phyloP scores from a whole-genome alignment of 345 rosid species.

The Capsella bursapastoris region DNA sequence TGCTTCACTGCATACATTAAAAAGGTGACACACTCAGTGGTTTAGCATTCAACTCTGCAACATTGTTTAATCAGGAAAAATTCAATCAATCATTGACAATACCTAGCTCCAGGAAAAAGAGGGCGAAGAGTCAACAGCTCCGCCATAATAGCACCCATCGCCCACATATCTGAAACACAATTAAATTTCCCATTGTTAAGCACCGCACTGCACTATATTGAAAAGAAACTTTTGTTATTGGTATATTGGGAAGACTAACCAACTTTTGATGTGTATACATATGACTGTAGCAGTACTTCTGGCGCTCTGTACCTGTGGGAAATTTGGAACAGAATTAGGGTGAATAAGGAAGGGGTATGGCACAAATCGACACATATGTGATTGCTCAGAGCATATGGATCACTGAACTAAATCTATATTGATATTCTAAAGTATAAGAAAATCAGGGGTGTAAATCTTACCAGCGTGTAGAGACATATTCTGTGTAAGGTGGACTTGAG shows the following conservation, averaged over 20 bases:
- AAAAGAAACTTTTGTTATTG: conserved; percentile 3
- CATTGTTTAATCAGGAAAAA: conserved; percentile 4
- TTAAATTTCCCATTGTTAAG: conserved; percentile 8
- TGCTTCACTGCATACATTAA: conserved; percentile 69
- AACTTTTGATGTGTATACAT: conserved; percentile 75
- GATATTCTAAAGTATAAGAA: background rate
- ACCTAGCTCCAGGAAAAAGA: conserved; percentile 93
- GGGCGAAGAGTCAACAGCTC: conserved; percentile 82
- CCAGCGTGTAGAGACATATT: conserved; percentile 97
- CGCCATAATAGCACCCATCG: conserved; percentile 98
- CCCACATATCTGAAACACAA: conserved; percentile 85
- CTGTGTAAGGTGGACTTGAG: conserved; percentile 89
- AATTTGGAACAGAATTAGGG: conserved; percentile 7
- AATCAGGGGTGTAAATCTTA: conserved; percentile 44
- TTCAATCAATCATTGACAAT: background rate
- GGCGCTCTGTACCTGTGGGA: conserved; percentile 94
- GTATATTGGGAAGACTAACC: conserved; percentile 57
- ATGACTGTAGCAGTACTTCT: conserved; percentile 90
- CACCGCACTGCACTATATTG: background rate
- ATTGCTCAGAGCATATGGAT: background rate
- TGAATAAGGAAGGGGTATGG: conserved; percentile 2
- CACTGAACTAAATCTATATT: background rate
- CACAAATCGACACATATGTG: conserved; percentile 12
- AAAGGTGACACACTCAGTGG: background rate
- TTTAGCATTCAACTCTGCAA: conserved; percentile 1